phyloP scores from a whole-genome alignment of 148 eudicot species.

The Cornus controversa region DNA sequence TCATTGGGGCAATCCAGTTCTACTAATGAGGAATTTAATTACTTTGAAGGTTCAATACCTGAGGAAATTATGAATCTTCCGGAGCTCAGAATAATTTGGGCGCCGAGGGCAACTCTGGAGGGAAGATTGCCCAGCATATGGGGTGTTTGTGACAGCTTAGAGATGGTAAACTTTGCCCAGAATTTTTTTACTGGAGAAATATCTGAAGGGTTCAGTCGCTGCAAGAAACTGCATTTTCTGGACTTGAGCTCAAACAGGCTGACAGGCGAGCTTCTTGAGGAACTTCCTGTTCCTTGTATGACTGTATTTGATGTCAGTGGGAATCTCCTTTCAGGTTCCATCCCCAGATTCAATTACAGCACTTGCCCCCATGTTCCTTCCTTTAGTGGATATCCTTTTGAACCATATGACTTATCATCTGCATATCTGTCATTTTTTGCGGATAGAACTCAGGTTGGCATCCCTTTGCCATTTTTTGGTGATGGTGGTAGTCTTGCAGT shows the following conservation, averaged over 20 bases:
- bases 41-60: conserved; percentile 40
- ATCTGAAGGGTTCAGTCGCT: conserved; percentile 27
- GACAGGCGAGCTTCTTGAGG: conserved; percentile 35
- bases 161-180: conserved; percentile 48
- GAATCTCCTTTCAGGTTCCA: conserved; percentile 39
- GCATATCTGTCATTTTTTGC: conserved; percentile 35
- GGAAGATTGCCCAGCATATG: conserved; percentile 38
- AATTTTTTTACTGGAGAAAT: conserved; percentile 41
- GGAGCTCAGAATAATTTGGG: conserved; percentile 48
- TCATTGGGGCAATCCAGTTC: conserved; percentile 11
- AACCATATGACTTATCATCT: conserved; percentile 28
- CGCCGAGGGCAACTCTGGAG: conserved; percentile 38
- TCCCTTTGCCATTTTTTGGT: conserved; percentile 14
- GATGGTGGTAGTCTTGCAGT: conserved; percentile 23
- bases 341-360: conserved; percentile 35
- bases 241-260: conserved; percentile 46
- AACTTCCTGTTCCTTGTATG: conserved; percentile 42
- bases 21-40: conserved; percentile 35
- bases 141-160: conserved; percentile 45
- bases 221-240: conserved; percentile 46
- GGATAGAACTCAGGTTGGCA: conserved; percentile 15
- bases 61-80: conserved; percentile 23
- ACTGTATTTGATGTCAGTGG: conserved; percentile 48
- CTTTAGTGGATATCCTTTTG: not conserved
- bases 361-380: conserved; percentile 21